Evolutionary conservation across 176 grass and related monocot genomes (phyloP), one percentile per base, ranked within the genome.

Genomic region (Saccharum spontaneum): DNA sequence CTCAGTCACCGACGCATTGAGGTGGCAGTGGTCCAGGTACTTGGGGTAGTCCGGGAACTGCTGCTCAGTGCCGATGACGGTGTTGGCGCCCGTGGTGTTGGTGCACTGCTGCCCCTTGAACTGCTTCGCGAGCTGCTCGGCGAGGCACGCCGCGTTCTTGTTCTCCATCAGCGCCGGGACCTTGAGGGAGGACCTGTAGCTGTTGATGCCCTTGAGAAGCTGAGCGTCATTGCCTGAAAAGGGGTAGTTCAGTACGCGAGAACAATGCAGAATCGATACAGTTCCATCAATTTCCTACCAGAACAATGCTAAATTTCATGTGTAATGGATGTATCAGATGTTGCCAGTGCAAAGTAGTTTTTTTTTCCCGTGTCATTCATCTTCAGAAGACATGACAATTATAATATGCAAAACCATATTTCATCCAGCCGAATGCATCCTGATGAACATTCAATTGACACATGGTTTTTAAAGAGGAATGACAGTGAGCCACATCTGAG

Each of bases 161-260:
- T 99, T 99, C 80, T 94, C 90, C 0, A 84, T n/a, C 50, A 99
- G 85, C 22, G 84, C 73, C 0, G 97, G 86, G 68, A 99, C 86
- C 82, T 94, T 97, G 61, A 91, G 94, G 3, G 91, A 86, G 34
- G 84, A 80, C 49, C 97, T 82, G 82, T 97, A 99, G 46, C 86
- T 87, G 79, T 99, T 99, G 86, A 99, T 85, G 78, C 97, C 94
- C 82, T 92, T 87, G 48, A 97, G 88, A 60, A 99, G 94, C 77
- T 94, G 79, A 41, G 66, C 71, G 6, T 89, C 89, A n/a, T 73
- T 89, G 36, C 77, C 97, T 99, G 86, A 15, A 75, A 75, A 3
- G 12, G 43, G 0, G 0, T 14, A 50, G 18, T 14, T 26, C 33
- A 34, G 77, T 14, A 41, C 62, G 8, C n/a, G 69, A 14, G 46